These are phyloP conservation scores for Aureobasidium leucospermi DNA, from an alignment of 2,329 filamentous ascomycete genomes.

Conservation along the genomic window DNA sequence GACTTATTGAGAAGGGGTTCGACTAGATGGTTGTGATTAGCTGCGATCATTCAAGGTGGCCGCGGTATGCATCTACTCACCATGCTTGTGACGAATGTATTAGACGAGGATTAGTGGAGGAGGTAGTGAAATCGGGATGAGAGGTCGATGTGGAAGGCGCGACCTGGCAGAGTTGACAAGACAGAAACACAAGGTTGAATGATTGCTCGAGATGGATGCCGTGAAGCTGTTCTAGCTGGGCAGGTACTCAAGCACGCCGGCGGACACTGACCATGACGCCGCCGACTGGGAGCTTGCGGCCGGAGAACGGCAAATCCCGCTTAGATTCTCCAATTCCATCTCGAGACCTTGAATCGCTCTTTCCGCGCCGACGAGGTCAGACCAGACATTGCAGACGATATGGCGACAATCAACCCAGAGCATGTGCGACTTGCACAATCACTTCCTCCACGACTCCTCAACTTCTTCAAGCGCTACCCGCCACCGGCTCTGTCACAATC, in stretches of 20 bases:
- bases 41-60: background rate
- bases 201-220: background rate
- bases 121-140: background rate
- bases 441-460: constrained; percentile 69
- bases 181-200: background rate
- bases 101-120: background rate
- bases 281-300: background rate
- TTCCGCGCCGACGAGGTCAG: constrained; percentile 5
- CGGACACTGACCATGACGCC: background rate
- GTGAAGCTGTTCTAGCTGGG: constrained; percentile 5
- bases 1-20: constrained; percentile 95
- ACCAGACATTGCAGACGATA: background rate
- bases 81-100: constrained; percentile 23
- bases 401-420: constrained; percentile 19
- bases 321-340: background rate
- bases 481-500: constrained; percentile 48
- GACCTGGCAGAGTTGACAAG: background rate
- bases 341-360: constrained; percentile 8
- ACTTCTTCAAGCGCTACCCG: constrained; percentile 86
- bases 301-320: constrained; percentile 15
- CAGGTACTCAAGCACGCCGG: background rate
- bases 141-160: constrained; percentile 2
- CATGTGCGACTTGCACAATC: constrained; percentile 50
- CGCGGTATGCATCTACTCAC: constrained; percentile 21
- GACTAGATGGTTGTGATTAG: constrained; percentile 45